Conservation (phyloP, 164 flowering plant species). For the Paratinospora sagittata region DNA sequence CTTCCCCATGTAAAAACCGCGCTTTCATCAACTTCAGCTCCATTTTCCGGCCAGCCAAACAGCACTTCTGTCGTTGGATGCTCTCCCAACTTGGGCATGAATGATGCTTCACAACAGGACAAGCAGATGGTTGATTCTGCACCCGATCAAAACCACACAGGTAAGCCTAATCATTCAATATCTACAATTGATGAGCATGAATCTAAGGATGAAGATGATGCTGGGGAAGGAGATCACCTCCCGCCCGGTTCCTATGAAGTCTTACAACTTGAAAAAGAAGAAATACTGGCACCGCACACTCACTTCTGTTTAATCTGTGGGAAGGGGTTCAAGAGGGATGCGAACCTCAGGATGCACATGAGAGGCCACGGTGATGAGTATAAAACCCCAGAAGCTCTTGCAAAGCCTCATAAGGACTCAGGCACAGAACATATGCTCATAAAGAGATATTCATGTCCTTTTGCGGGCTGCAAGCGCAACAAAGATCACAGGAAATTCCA, state of each 20-base stretch:
- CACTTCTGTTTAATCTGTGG: slow-evolving; percentile 89
- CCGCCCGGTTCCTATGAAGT: slow-evolving; percentile 86
- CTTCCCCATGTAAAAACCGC: slow-evolving; percentile 55
- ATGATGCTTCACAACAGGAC: slow-evolving; percentile 24
- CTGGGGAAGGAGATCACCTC: slow-evolving; percentile 70
- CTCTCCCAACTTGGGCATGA: slow-evolving; percentile 12
- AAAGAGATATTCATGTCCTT: slow-evolving; percentile 84
- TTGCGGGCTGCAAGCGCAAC: slow-evolving; percentile 77
- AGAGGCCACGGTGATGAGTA: slow-evolving; percentile 94
- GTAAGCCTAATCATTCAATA: slow-evolving; percentile 5
- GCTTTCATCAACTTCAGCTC: slow-evolving; percentile 22
- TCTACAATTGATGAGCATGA: slow-evolving; percentile 44
- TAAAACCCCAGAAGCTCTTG: slow-evolving; percentile 83
- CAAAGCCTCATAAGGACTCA: slow-evolving; percentile 71
- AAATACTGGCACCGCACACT: slow-evolving; percentile 86
- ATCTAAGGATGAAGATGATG: slow-evolving; percentile 74
- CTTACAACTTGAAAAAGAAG: slow-evolving; percentile 72
- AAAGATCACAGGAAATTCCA: slow-evolving; percentile 86
- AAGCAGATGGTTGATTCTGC: slow-evolving; percentile 17
- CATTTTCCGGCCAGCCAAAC: slow-evolving; percentile 34
- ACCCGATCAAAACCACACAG: slow-evolving; percentile 15
- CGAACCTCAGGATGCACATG: slow-evolving; percentile 82
- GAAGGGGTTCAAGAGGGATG: slow-evolving; percentile 90
- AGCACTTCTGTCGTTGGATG: slow-evolving; percentile 13
- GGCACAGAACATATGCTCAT: slow-evolving; percentile 45